A percentile compares a stretch with the other conserved stretches of the same genome.
Conservation (phyloP, 1,284 basidiomycete genomes). For the Naganishia albida region DNA sequence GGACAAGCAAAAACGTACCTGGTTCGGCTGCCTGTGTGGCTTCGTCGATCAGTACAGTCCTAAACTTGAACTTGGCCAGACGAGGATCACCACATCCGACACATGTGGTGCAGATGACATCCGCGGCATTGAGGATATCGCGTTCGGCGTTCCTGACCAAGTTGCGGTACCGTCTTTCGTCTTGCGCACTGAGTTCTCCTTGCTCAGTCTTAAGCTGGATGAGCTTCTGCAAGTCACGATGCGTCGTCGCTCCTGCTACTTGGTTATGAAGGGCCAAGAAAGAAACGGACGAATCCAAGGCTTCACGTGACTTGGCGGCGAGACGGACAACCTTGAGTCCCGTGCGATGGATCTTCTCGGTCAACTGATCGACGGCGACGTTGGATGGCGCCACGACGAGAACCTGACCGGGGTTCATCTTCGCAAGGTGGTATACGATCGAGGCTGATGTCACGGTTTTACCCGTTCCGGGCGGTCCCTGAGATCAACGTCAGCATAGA, state of each 20-base stretch:
- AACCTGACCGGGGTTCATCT: constrained; percentile 99
- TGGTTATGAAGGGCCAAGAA: constrained; percentile 97
- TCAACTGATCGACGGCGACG: constrained; percentile 98
- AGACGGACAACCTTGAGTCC: constrained; percentile 96
- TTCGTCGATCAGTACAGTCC: constrained; percentile 97
- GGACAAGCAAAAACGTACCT: constrained; percentile 60
- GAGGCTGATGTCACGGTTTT: constrained; percentile 99
- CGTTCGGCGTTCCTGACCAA: constrained; percentile 93
- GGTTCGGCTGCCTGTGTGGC: constrained; percentile 98
- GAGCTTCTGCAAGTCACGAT: constrained; percentile 93
- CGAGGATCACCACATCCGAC: constrained; percentile 96
- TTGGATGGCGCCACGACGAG: constrained; percentile 99
- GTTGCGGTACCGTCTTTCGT: constrained; percentile 97
- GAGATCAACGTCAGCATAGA: constrained; percentile 7
- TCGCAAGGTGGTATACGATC: constrained; percentile 96
- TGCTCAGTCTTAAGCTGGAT: constrained; percentile 97
- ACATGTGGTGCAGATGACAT: constrained; percentile 98
- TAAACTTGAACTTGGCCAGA: constrained; percentile 93
- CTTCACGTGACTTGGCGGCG: constrained; percentile 96
- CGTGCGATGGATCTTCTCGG: constrained; percentile 96
- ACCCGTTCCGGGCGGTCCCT: constrained; percentile 95
- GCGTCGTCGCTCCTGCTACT: constrained; percentile 91
- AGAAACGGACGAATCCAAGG: constrained; percentile 86
- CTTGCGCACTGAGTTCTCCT: constrained; percentile 91
- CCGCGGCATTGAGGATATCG: constrained; percentile 91